Base-by-base conservation (phyloP, 192 early-diverging fungal species). In the Coemansia umbellata region DNA sequence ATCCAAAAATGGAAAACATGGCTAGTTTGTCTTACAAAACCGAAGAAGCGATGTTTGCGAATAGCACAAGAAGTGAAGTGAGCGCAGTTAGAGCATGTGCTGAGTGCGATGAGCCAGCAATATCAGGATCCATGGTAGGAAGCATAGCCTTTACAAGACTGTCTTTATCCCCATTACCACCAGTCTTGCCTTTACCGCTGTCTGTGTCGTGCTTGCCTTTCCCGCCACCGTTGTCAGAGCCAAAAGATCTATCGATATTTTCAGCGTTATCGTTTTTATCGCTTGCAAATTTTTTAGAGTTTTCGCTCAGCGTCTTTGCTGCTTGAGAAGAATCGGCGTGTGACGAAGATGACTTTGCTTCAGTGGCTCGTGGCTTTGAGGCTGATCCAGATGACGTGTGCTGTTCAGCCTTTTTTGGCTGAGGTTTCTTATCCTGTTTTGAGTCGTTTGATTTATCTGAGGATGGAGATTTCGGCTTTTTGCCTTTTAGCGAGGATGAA, bases 111-210 rank as follows among this genome's bases (percentile, higher is more conserved):
- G 69, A 39, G 31, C 37, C 70, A 6, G 64, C 64, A 5, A 74
- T 30, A 30, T 67, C 71, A 0, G 71, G 71, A 37, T 74, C 71
- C 71, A 74, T 74, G 9, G 71, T 56, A 3, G 71, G 71, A 5
- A 74, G 56, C 55, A 74, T 37, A 23, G 60, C 71, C 15, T 67
- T 60, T 26, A 36, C 7, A 21, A 41, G 42, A 18, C 57, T 57
- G 11, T 53, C 42, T 43, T 51, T 65, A 44, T 36, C 37, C 22
- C 23, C 50, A 21, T 51, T 48, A 1, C 22, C 32, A 5, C 31
- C 53, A n/a, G n/a, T n/a, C n/a, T n/a, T n/a, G n/a, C n/a, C n/a
- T n/a, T n/a, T n/a, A n/a, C n/a, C n/a, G 47, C 27, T 11, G 17
- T 14, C 15, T 24, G 33, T 27, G 31, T 30, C 55, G n/a, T 15